phyloP scores from a whole-genome alignment of 352 stramenopile genomes.

The Aphanomyces euteiches region DNA sequence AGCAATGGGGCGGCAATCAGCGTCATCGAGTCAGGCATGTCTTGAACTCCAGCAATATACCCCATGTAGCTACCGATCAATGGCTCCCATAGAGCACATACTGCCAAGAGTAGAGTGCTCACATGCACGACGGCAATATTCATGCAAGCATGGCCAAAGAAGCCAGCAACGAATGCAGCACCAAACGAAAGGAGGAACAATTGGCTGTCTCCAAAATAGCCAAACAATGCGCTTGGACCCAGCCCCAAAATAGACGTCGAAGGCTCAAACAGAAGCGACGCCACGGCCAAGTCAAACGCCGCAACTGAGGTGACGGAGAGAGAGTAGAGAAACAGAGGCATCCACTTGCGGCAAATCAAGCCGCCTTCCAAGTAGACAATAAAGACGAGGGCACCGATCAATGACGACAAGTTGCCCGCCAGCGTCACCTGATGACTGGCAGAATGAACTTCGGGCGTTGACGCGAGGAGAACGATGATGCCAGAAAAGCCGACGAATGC shows the following conservation, averaged over 20 bases:
- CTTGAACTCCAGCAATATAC: conserved; percentile 22
- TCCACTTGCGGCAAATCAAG: conserved; percentile 19
- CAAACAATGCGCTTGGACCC: conserved; percentile 18
- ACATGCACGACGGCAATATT: conserved; percentile 23
- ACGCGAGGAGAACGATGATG: conserved; percentile 16
- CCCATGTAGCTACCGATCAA: conserved; percentile 20
- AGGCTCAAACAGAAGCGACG: conserved; percentile 22
- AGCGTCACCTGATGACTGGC: conserved; percentile 5
- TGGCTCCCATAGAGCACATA: conserved; percentile 17
- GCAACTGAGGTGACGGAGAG: conserved; percentile 16
- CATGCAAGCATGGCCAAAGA: conserved; percentile 21
- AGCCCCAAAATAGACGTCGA: conserved; percentile 11
- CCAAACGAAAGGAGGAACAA: conserved; percentile 19
- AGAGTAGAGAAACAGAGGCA: conserved; percentile 28
- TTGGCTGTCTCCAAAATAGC: conserved; percentile 6
- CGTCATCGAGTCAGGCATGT: conserved; percentile 1
- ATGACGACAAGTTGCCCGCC: conserved; percentile 1
- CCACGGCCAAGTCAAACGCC: conserved; percentile 6
- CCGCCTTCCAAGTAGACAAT: conserved; percentile 28
- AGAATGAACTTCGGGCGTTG: neutral
- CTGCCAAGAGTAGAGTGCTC: conserved; percentile 20
- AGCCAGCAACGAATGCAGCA: conserved; percentile 15
- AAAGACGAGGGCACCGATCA: conserved; percentile 8
- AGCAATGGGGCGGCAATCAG: conserved; percentile 21
- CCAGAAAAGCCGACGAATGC: conserved; percentile 16